Conservation (phyloP, 495 filamentous ascomycete genomes). For the Articulospora tetracladia region DNA sequence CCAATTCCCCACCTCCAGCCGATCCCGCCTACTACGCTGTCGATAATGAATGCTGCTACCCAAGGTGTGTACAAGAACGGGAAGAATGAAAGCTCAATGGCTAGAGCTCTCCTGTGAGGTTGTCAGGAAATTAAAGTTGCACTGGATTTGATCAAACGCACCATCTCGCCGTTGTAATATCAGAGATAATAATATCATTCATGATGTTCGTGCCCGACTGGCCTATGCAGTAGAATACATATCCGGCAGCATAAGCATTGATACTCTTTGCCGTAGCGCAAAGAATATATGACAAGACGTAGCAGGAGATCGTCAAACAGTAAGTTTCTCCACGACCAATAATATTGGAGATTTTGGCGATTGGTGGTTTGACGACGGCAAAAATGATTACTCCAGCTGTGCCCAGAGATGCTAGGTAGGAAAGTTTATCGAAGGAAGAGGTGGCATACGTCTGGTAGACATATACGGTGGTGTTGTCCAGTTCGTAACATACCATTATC, state of each 20-base stretch:
- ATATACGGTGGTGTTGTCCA: constrained; percentile 45
- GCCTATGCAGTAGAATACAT: constrained; percentile 41
- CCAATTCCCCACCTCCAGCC: constrained; percentile 50
- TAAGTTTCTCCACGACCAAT: constrained; percentile 43
- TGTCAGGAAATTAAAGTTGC: too few species aligned
- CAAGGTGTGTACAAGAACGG: constrained; percentile 44
- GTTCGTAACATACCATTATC: constrained; percentile 46
- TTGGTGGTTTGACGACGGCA: constrained; percentile 41
- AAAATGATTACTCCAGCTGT: constrained; percentile 43
- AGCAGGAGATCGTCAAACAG: constrained; percentile 38
- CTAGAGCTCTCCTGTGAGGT: constrained; percentile 43
- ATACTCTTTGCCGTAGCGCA: constrained; percentile 41
- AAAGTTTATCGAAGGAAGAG: constrained; percentile 39
- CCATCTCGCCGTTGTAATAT: constrained; percentile 42
- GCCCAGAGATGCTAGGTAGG: constrained; percentile 37
- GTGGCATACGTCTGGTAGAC: constrained; percentile 44
- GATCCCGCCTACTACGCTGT: constrained; percentile 34
- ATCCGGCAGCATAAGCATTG: constrained; percentile 40
- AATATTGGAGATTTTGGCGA: constrained; percentile 46
- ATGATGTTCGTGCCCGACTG: constrained; percentile 43
- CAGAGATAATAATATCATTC: constrained; percentile 43
- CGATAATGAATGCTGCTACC: constrained; percentile 23
- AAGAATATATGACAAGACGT: constrained; percentile 42
- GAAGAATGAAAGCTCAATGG: constrained; percentile 40
- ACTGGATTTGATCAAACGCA: too few species aligned